These are phyloP conservation scores for Nigrospora osmanthi DNA, from an alignment of 2,329 filamentous ascomycete species.

Conservation along the genomic window DNA sequence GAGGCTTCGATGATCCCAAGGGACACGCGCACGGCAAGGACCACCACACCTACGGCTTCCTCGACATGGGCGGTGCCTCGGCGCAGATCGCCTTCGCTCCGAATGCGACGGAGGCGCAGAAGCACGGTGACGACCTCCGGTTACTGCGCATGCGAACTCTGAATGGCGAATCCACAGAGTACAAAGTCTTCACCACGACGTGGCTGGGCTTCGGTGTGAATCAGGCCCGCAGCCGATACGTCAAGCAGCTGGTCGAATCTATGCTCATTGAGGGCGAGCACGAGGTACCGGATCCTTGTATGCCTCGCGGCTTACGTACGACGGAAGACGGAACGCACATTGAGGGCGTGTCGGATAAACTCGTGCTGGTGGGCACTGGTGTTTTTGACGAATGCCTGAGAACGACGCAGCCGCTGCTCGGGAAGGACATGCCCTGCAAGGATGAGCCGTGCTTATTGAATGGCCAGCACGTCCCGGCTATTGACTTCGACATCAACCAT, in stretches of 20 bases:
- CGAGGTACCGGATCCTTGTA: slow-evolving; percentile 83
- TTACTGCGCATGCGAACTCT: slow-evolving; percentile 77
- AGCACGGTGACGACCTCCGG: slow-evolving; percentile 84
- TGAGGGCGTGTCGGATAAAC: slow-evolving; percentile 28
- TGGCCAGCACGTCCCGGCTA: slow-evolving; percentile 85
- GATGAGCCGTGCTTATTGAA: slow-evolving; percentile 84
- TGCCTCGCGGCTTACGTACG: slow-evolving; percentile 70
- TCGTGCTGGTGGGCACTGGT: slow-evolving; percentile 72
- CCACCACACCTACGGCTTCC: slow-evolving; percentile 92
- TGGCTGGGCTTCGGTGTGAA: slow-evolving; percentile 98
- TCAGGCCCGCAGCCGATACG: slow-evolving; percentile 76
- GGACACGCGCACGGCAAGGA: slow-evolving; percentile 74
- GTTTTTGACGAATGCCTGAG: slow-evolving; percentile 78
- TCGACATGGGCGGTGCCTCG: slow-evolving; percentile 97
- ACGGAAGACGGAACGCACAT: slow-evolving; percentile 60
- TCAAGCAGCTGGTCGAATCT: slow-evolving; percentile 65
- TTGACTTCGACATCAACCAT: slow-evolving; percentile 95
- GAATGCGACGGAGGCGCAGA: slow-evolving; percentile 81
- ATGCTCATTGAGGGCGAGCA: slow-evolving; percentile 47
- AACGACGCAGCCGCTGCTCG: slow-evolving; percentile 75
- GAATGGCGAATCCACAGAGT: slow-evolving; percentile 69
- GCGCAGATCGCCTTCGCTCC: slow-evolving; percentile 97
- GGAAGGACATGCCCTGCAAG: slow-evolving; percentile 78
- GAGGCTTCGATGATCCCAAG: slow-evolving; percentile 74
- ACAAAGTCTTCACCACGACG: slow-evolving; percentile 88